Evolutionary conservation across 352 stramenopile species (phyloP), one percentile per base, ranked within the genome.

Genomic region (Peronospora belbahrii): DNA sequence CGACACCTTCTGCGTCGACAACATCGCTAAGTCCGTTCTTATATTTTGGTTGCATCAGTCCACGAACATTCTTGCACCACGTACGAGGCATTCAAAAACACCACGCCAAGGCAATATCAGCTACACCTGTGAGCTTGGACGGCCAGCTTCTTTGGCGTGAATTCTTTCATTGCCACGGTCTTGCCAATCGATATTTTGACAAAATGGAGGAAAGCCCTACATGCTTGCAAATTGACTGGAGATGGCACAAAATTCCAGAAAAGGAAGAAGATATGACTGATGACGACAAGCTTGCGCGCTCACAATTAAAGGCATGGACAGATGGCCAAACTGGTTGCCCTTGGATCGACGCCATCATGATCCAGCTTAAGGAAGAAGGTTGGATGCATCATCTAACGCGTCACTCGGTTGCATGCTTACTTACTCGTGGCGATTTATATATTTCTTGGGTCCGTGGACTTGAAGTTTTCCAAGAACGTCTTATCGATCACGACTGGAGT

Each of bases 301-400:
- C 82, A 13, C 72, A 96, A 17, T 82, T 99, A 24, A 59, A 84
- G 18, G 87, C 85, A 13, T 99, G 96, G 96, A 96, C 92, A 67
- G 70, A 95, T 45, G 93, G 79, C 4, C 67, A 86, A 38, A 99
- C 96, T 15, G 96, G 96, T 2, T 99, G 95, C 64, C 96, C 96
- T 10, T 98, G 87, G 70, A 98, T 98, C 57, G 95, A 99, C 56
- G 96, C 96, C 38, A 93, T 94, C 59, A 98, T 99, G 95, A 88
- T 83, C 6, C 88, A 97, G 57, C 62, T 97, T 6, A 67, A 76
- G 42, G 52, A 88, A 31, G 84, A 97, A 72, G 87, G 86, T 8
- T 96, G 82, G 82, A 88, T 89, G 70, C 80, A 92, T 60, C 79
- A 91, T 55, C 47, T 91, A 23, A 90, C 83, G 15, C 67, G 96